Percentiles rank a stretch among this genome's conserved stretches.
These are phyloP conservation scores for Salix purpurea DNA, from an alignment of 345 rosid species.

Conservation along the genomic window DNA sequence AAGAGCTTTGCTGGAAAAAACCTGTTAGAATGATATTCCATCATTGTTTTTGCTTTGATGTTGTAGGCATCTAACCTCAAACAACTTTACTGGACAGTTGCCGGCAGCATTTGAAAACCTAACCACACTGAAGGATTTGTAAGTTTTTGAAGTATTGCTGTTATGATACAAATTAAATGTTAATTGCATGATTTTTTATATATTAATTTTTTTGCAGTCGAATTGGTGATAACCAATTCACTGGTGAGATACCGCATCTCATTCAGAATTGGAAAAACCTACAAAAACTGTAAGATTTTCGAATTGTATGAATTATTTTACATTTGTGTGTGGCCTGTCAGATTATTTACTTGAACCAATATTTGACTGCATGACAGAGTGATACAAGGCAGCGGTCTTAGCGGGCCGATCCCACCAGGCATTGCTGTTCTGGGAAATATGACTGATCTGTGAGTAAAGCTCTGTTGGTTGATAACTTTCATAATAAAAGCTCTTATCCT, in stretches of 20 bases:
- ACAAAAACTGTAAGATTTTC: conserved; percentile 36
- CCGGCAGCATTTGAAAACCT: not conserved
- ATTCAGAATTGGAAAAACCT: conserved; percentile 52
- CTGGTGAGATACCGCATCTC: conserved; percentile 48
- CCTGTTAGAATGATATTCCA: not conserved
- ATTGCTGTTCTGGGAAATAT: not conserved
- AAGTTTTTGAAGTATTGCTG: not conserved
- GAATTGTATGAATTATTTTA: no score
- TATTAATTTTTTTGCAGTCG: conserved; percentile 25
- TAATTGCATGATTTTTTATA: not conserved
- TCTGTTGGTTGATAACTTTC: conserved; percentile 13
- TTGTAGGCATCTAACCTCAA: conserved; percentile 41
- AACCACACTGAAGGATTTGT: not conserved
- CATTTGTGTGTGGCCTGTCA: not conserved
- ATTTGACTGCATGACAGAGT: not conserved
- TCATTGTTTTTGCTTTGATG: not conserved
- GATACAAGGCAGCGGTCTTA: conserved; percentile 1
- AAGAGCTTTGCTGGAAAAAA: not conserved
- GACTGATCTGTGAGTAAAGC: not conserved
- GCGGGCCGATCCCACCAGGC: not conserved
- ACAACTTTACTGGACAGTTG: conserved; percentile 40
- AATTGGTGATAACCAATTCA: conserved; percentile 48
- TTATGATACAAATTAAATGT: not conserved
- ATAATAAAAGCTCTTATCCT: conserved; percentile 35
- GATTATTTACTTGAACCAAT: not conserved